These are phyloP conservation scores for Fusarium proliferatum DNA, from an alignment of 2,329 filamentous ascomycete genomes.

Conservation along the genomic window DNA sequence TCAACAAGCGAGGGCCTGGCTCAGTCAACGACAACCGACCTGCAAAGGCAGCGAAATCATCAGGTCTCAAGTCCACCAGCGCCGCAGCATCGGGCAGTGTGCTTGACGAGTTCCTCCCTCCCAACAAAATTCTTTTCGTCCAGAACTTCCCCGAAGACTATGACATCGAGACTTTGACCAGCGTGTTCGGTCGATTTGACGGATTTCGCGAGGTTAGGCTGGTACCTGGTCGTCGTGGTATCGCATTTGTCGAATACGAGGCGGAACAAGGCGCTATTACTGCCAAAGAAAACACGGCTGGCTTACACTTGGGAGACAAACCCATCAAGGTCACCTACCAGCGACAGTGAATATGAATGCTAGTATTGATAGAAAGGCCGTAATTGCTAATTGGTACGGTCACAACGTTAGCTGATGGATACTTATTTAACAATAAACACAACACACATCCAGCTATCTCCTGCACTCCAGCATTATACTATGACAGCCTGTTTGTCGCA, in stretches of 20 bases:
- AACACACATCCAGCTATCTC: background rate
- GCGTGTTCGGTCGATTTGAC: conserved; percentile 88
- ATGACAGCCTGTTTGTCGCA: no score
- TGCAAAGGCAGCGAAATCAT: conserved; percentile 69
- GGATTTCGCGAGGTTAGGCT: conserved; percentile 93
- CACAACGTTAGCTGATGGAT: background rate
- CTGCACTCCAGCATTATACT: background rate
- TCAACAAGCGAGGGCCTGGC: conserved; percentile 74
- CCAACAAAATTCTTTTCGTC: conserved; percentile 96
- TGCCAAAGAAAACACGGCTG: conserved; percentile 92
- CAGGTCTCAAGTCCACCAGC: conserved; percentile 80
- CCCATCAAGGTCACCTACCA: conserved; percentile 97
- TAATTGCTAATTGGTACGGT: background rate
- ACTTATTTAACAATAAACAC: background rate
- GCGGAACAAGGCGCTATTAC: conserved; percentile 88
- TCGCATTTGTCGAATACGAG: conserved; percentile 98
- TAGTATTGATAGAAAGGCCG: background rate
- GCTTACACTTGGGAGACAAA: conserved; percentile 81
- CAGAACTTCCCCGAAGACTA: conserved; percentile 91
- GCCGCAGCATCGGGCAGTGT: conserved; percentile 77
- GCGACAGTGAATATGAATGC: conserved; percentile 70
- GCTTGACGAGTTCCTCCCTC: conserved; percentile 97
- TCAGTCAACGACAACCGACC: conserved; percentile 65
- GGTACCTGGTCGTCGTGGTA: conserved; percentile 86
- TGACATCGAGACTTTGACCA: conserved; percentile 80